Percentiles rank a stretch among this genome's conserved stretches.
Conservation (phyloP, 2,329 filamentous ascomycete species). For the Aspergillus sp. region DNA sequence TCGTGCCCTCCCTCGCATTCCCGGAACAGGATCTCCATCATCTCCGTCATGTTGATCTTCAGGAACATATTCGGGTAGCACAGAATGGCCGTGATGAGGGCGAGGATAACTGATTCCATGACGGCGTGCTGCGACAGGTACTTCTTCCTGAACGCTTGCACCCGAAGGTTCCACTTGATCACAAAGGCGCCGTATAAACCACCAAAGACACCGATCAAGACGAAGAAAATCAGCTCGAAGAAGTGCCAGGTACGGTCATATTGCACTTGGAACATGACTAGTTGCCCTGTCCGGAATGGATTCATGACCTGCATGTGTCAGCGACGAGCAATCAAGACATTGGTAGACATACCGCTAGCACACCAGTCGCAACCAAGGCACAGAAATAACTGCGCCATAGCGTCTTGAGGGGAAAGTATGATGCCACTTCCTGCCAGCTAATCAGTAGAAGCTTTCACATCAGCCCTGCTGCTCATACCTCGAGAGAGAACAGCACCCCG, state of each 20-base stretch:
- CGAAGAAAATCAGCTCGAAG: slow-evolving; percentile 91
- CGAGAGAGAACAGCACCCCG: slow-evolving; percentile 91
- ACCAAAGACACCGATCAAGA: slow-evolving; percentile 87
- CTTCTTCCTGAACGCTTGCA: slow-evolving; percentile 90
- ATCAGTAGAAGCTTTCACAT: slow-evolving; percentile 18
- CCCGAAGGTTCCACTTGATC: slow-evolving; percentile 94
- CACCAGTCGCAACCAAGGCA: slow-evolving; percentile 88
- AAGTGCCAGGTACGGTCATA: slow-evolving; percentile 98
- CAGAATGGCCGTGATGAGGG: slow-evolving; percentile 81
- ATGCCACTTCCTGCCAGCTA: slow-evolving; percentile 75
- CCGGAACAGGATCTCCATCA: slow-evolving; percentile 95
- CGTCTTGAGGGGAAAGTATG: slow-evolving; percentile 93
- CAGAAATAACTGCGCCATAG: slow-evolving; percentile 99
- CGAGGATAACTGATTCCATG: slow-evolving; percentile 80
- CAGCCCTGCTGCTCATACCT: slow-evolving; percentile 48
- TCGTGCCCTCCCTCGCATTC: slow-evolving; percentile 89
- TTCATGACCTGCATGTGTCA: slow-evolving; percentile 72
- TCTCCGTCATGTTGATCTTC: slow-evolving; percentile 97
- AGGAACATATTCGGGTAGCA: slow-evolving; percentile 97
- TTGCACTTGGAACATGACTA: slow-evolving; percentile 98
- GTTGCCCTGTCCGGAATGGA: slow-evolving; percentile 91
- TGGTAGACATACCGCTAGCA: slow-evolving; percentile 64
- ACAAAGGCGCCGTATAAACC: slow-evolving; percentile 95
- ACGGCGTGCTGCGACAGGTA: slow-evolving; percentile 83
- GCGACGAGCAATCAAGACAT: background rate